Base-by-base conservation (phyloP, 345 rosid genomes). In the Durio zibethinus region DNA sequence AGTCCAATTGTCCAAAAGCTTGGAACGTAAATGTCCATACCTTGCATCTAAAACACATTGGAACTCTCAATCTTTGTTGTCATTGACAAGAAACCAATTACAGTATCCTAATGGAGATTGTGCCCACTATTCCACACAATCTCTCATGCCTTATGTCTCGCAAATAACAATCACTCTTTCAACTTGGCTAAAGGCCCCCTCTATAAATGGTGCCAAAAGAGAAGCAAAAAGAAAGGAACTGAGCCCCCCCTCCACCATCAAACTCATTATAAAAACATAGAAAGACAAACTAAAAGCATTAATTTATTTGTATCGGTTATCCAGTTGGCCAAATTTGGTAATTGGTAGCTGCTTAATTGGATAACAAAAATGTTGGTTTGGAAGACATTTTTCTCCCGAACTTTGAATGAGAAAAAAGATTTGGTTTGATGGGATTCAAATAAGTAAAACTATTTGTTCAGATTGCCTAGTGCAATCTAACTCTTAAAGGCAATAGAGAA, bases 21-120 rank as follows among this genome's bases (percentile, higher is more conserved):
- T 38, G 79, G 56, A 68, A 80, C 38, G 31, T 35, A 21, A 68
- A 35, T 76, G 63, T 33, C 45, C 50, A 56, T 38, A 23, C 53
- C 48, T 42, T 33, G 25, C 69, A 35, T 67, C 48, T 42, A 70
- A 74, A 76, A 36, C 25, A 56, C 74, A 70, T 74, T 54, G 76
- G 74, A 67, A 82, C 27, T 78, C 53, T 35, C 60, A 33, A 69
- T 18, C 38, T 45, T 35, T 75, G 66, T 25, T 54, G 68, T 45
- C 67, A 52, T 68, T 71, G 68, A 75, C 77, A 63, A 78, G 74
- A 78, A 75, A 64, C 72, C 67, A 54, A 18, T 73, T 38, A 40
- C 70, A 57, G 78, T 57, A 18, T 16, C 65, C 57, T 25, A 66
- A 73, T 59, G 77, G 73, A 25, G 66, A 50, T 52, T 63, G 77